These are phyloP conservation scores for Persicaria tinctoria DNA, from an alignment of 148 eudicot genomes.

Conservation along the genomic window DNA sequence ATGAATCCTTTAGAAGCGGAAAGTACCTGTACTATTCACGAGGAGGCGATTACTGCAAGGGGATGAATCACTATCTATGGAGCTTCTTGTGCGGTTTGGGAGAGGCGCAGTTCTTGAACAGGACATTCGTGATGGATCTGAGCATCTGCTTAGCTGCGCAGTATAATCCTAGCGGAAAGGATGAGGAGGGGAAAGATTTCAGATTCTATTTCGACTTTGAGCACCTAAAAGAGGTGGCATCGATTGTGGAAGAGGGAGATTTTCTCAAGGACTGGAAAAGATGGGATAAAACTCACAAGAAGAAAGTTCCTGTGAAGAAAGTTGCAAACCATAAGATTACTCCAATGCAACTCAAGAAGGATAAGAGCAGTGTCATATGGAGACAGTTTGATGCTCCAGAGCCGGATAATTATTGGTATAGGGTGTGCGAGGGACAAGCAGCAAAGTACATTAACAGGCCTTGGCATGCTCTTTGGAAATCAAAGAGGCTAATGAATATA, in stretches of 20 bases:
- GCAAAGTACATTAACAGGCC: constrained; percentile 73
- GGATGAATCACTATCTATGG: constrained; percentile 93
- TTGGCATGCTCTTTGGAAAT: constrained; percentile 94
- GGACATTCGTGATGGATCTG: constrained; percentile 92
- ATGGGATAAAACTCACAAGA: constrained; percentile 69
- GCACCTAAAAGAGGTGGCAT: constrained; percentile 77
- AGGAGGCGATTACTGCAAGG: constrained; percentile 94
- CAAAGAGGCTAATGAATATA: constrained; percentile 95
- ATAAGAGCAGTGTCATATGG: constrained; percentile 77
- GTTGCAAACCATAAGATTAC: constrained; percentile 57
- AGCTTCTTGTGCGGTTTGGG: constrained; percentile 94
- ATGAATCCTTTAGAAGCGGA: constrained; percentile 49
- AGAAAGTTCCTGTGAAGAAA: constrained; percentile 58
- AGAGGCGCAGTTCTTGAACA: constrained; percentile 84
- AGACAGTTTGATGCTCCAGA: constrained; percentile 91
- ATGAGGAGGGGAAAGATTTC: constrained; percentile 92
- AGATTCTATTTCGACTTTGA: constrained; percentile 88
- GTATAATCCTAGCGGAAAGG: constrained; percentile 54
- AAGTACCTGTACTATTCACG: constrained; percentile 89
- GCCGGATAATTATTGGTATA: constrained; percentile 91
- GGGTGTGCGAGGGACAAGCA: constrained; percentile 83
- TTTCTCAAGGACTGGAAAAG: constrained; percentile 71
- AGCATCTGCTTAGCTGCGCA: constrained; percentile 60
- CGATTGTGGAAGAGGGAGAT: constrained; percentile 75
- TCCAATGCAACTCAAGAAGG: constrained; percentile 74